A percentile compares a stretch with the other conserved stretches of the same genome.
Conservation (phyloP, 306 rosid species). For the Rosa rugosa region DNA sequence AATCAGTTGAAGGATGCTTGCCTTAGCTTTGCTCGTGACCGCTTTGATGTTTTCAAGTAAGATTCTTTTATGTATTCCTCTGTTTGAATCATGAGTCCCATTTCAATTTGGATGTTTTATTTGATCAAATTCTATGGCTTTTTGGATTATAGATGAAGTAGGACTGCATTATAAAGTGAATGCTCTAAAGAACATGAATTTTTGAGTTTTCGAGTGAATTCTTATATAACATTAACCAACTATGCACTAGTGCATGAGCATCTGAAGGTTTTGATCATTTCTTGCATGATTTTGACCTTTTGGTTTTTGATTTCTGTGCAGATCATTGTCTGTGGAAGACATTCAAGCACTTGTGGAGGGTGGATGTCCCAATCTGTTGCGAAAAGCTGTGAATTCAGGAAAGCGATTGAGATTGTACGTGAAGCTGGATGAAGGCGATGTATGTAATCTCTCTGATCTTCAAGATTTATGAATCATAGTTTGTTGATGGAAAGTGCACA, state of each 20-base stretch:
- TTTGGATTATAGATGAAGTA: neutral
- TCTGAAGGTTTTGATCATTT: neutral
- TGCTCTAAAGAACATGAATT: too few species aligned
- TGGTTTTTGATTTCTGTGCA: constrained; percentile 33
- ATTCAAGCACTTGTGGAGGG: constrained; percentile 58
- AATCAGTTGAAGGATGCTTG: constrained; percentile 69
- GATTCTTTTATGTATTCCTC: constrained; percentile 9
- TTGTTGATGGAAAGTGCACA: neutral
- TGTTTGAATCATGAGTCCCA: constrained; percentile 1
- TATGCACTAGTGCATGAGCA: too few species aligned
- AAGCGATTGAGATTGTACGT: constrained; percentile 75
- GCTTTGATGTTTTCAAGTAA: constrained; percentile 77
- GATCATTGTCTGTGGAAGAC: constrained; percentile 61
- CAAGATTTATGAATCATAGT: constrained; percentile 3
- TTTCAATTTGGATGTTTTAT: neutral
- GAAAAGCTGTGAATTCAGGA: constrained; percentile 89
- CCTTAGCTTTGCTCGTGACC: constrained; percentile 80
- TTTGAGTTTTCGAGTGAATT: neutral
- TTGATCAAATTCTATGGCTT: neutral
- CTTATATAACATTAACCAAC: neutral
- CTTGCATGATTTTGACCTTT: neutral
- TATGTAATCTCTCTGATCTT: constrained; percentile 38
- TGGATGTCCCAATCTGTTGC: constrained; percentile 85
- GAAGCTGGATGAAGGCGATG: constrained; percentile 89
- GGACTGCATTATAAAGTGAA: neutral